Conservation (phyloP, 2,329 filamentous ascomycete genomes). For the Colletotrichum eremochloae region DNA sequence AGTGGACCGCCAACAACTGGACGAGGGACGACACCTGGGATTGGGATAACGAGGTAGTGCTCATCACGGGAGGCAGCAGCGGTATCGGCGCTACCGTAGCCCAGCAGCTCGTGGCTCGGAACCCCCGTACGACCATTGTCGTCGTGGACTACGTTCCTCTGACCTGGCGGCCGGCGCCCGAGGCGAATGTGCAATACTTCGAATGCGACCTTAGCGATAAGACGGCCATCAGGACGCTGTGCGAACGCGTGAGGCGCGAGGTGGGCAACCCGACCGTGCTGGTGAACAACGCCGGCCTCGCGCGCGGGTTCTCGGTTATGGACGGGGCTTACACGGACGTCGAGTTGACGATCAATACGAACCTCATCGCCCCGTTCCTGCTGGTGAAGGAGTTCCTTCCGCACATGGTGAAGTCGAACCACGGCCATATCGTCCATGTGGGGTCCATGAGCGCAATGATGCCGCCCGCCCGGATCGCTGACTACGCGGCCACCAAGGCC, state of each 20-base stretch:
- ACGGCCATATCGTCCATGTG: conserved; percentile 75
- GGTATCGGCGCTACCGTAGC: conserved; percentile 56
- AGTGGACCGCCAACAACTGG: conserved; percentile 46
- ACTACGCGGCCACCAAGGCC: conserved; percentile 70
- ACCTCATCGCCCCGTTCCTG: conserved; percentile 72
- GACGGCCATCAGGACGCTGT: conserved; percentile 46
- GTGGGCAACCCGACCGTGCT: conserved; percentile 54
- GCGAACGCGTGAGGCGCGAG: conserved; percentile 48
- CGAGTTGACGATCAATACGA: conserved; percentile 54
- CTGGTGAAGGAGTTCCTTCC: conserved; percentile 69
- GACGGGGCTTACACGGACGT: conserved; percentile 48
- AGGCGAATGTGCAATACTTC: conserved; percentile 16
- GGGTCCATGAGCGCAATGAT: conserved; percentile 68
- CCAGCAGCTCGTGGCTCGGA: conserved; percentile 46
- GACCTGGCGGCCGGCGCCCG: conserved; percentile 42
- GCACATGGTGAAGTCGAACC: conserved; percentile 67
- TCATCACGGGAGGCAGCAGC: conserved; percentile 59
- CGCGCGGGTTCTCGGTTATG: conserved; percentile 46
- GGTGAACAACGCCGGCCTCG: conserved; percentile 52
- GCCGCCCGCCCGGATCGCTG: conserved; percentile 66
- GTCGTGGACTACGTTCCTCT: conserved; percentile 52
- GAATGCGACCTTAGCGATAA: conserved; percentile 50
- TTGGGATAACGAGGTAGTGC: conserved; percentile 57
- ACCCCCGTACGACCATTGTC: conserved; percentile 47
- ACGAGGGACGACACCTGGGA: conserved; percentile 46